Evolutionary conservation across 208 protist genomes (phyloP).

Genomic region (Acanthamoeba triangularis): DNA sequence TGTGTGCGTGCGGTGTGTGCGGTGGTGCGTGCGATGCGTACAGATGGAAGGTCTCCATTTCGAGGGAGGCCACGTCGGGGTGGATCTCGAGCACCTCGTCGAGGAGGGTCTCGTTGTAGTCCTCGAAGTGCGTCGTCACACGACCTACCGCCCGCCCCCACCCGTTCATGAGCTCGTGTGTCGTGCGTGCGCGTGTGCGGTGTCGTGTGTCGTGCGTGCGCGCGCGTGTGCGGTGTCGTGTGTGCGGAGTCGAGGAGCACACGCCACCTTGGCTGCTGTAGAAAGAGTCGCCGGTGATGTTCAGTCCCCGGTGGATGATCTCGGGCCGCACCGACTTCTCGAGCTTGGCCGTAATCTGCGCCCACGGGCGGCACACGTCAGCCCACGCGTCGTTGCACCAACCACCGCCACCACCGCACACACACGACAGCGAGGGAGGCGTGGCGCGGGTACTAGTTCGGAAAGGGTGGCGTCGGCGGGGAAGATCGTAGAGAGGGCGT

Average conservation of each 20-base stretch:
- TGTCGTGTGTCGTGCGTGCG: background rate
- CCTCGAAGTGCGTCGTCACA: constrained; percentile 81
- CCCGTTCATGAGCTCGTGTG: background rate
- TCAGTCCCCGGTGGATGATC: constrained; percentile 73
- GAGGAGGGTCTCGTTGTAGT: constrained; percentile 84
- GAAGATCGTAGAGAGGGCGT: background rate
- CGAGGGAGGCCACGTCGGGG: constrained; percentile 76
- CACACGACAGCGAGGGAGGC: background rate
- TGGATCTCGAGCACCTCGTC: constrained; percentile 75
- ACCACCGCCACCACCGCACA: too few species aligned
- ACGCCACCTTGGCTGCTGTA: constrained; percentile 87
- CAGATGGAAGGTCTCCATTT: constrained; percentile 89
- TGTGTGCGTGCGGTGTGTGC: background rate
- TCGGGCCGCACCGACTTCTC: constrained; percentile 12
- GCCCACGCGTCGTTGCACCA: background rate
- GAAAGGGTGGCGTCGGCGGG: constrained; percentile 10
- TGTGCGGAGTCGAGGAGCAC: background rate
- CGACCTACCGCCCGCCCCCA: background rate
- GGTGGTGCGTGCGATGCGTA: constrained; percentile 80
- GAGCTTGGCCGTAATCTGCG: background rate
- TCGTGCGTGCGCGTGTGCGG: too few species aligned
- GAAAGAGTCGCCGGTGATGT: constrained; percentile 86
- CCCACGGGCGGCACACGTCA: background rate
- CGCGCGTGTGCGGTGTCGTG: background rate
- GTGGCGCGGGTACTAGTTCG: background rate